These are phyloP conservation scores for Tribonema minus DNA, from an alignment of 108 stramenopile species.

Conservation along the genomic window DNA sequence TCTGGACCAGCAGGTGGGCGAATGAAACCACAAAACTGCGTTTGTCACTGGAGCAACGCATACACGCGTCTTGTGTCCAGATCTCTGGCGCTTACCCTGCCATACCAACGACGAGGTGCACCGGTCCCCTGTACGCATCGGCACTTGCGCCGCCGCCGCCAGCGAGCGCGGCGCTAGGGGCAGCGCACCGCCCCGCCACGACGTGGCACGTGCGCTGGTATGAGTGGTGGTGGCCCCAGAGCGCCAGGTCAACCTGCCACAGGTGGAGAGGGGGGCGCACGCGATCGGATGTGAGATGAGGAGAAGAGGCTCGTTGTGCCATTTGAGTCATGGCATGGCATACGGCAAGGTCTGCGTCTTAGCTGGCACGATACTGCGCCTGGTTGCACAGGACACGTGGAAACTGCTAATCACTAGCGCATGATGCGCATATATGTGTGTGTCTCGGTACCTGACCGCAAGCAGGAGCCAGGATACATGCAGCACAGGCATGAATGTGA, in stretches of 20 bases:
- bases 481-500: not conserved
- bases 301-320: not conserved
- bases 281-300: not conserved
- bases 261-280: not conserved
- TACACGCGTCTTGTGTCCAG: not conserved
- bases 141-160: not conserved
- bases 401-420: not conserved
- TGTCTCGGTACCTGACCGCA: not conserved
- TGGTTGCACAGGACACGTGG: not conserved
- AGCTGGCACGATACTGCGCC: not conserved
- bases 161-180: not conserved
- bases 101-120: constrained; percentile 44
- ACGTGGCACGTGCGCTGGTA: constrained; percentile 48
- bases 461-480: not conserved
- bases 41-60: not conserved
- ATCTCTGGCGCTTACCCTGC: constrained; percentile 6
- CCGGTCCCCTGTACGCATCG: constrained; percentile 17
- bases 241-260: constrained; percentile 19
- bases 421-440: not conserved
- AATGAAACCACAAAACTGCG: not conserved
- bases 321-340: not conserved
- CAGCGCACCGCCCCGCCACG: not conserved
- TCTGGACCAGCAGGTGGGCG: not conserved
- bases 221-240: constrained; percentile 44
- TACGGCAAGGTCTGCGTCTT: not conserved